phyloP scores from a whole-genome alignment of 345 rosid species.

The Eucalyptus leucophloia region DNA sequence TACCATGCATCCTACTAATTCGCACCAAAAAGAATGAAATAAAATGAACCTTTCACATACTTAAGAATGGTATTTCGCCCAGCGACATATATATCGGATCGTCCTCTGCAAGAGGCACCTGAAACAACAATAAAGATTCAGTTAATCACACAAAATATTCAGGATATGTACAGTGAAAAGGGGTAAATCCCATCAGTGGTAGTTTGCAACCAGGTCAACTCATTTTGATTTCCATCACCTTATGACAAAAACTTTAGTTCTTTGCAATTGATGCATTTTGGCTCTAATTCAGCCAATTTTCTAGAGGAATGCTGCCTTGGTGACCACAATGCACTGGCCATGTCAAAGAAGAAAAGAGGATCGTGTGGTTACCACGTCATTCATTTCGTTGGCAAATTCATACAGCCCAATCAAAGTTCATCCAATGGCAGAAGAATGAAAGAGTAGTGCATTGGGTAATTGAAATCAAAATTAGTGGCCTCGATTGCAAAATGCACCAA shows the following conservation, averaged over 20 bases:
- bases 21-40: not conserved
- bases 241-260: not conserved
- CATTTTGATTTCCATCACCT: not conserved
- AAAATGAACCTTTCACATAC: not conserved
- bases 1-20: not conserved
- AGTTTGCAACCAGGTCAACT: not conserved
- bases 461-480: not conserved
- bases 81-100: conserved; percentile 95
- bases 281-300: not conserved
- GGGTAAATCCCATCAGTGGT: not conserved
- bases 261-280: not conserved
- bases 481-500: not conserved
- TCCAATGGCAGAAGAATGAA: not conserved
- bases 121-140: conserved; percentile 8
- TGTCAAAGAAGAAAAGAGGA: not conserved
- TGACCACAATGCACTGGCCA: not conserved
- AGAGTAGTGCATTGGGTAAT: not conserved
- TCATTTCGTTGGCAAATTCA: not conserved
- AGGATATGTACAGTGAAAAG: not conserved
- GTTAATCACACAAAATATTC: not conserved
- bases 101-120: conserved; percentile 73
- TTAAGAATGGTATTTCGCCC: conserved; percentile 77
- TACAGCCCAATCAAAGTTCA: not conserved
- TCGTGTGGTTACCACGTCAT: not conserved
- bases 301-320: not conserved